phyloP scores from a whole-genome alignment of 345 rosid genomes.

The Eucalyptus cladocalyx region DNA sequence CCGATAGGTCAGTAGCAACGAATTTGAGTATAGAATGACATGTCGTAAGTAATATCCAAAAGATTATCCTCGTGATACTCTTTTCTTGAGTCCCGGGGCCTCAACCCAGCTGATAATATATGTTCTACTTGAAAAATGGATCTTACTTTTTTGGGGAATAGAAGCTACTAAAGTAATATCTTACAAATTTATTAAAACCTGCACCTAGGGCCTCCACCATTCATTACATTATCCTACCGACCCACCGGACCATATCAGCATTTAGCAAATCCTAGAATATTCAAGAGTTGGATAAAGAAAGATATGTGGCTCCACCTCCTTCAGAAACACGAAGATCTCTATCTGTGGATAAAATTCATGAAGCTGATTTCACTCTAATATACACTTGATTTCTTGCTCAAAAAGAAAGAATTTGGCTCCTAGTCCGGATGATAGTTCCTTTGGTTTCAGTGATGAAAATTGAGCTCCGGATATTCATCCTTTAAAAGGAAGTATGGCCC shows the following conservation, averaged over 20 bases:
- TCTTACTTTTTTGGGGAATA: background rate
- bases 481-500: background rate
- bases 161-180: background rate
- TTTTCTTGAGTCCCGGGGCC: background rate
- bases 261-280: background rate
- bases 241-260: background rate
- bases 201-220: background rate
- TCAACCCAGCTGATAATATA: background rate
- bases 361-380: background rate
- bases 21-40: background rate
- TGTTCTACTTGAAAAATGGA: background rate
- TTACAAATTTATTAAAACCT: background rate
- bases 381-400: background rate
- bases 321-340: background rate
- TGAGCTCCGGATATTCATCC: background rate
- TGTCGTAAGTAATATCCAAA: background rate
- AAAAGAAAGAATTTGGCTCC: background rate
- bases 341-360: background rate
- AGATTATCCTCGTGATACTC: background rate
- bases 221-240: background rate
- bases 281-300: background rate
- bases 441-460: background rate
- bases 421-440: background rate
- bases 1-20: background rate
- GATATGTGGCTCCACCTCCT: background rate